These are phyloP conservation scores for Xylaria cubensis DNA, from an alignment of 495 filamentous ascomycete genomes.

Conservation along the genomic window DNA sequence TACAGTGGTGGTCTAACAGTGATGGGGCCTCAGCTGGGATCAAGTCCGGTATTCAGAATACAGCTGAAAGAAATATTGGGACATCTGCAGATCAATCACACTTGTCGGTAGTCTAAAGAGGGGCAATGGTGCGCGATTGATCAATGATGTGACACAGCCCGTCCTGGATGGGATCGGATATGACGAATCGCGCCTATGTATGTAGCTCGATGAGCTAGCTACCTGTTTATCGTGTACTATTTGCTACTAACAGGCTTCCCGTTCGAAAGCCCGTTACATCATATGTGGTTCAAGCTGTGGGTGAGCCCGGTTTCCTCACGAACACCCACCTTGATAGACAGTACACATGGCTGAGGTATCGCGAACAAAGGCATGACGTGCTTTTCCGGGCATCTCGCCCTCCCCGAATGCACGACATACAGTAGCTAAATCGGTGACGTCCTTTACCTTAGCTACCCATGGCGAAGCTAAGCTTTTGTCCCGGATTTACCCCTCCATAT, in stretches of 20 bases:
- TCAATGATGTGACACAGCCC: not conserved
- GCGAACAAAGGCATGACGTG: conserved; percentile 17
- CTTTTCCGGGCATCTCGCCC: conserved; percentile 9
- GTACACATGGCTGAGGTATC: conserved; percentile 10
- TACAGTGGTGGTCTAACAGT: not conserved
- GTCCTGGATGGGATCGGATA: not conserved
- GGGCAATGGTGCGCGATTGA: not conserved
- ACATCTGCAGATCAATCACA: conserved; percentile 13
- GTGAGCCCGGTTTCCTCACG: not conserved
- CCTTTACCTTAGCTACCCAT: conserved; percentile 18
- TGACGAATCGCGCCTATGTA: conserved; percentile 14
- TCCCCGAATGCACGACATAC: conserved; percentile 14
- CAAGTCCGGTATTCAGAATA: not conserved
- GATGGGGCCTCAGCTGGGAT: conserved; percentile 7
- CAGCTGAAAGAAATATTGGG: conserved; percentile 16
- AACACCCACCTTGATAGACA: not conserved
- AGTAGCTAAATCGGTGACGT: conserved; percentile 30
- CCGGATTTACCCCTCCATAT: conserved; percentile 29
- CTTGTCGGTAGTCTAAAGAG: not conserved
- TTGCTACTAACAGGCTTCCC: not conserved
- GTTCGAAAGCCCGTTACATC: not conserved
- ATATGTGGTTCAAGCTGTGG: not conserved
- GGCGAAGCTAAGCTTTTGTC: conserved; percentile 25
- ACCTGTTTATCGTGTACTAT: conserved; percentile 19
- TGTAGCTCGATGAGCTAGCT: conserved; percentile 11